Evolutionary conservation across 23 red algal species (phyloP), one percentile per base, ranked within the genome.

Genomic region (Cyanidioschyzon merolae): DNA sequence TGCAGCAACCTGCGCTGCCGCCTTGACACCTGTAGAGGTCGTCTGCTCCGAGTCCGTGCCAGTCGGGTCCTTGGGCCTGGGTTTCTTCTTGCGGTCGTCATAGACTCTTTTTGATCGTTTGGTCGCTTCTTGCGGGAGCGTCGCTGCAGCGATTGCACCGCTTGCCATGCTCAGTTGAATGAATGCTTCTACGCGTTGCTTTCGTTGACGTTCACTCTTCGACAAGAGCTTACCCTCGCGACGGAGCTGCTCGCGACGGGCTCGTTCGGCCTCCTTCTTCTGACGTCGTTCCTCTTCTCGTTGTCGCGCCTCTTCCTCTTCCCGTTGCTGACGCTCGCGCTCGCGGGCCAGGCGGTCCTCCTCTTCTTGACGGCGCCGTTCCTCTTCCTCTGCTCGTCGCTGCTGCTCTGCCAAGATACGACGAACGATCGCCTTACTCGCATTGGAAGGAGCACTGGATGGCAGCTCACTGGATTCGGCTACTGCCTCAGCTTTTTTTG

Each of bases 201-300:
- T 51, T 29, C 85, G 82, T 39, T 91, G 87, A 41, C 67, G 85
- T 80, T 98, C 88, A 1, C 80, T 77, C 76, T 89, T 88, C 25
- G 79, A 77, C 36, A 98, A 76, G 40, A 91, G 79, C 59, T 88
- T 92, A 32, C 94, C 94, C 57, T 98, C 88, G 29, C 87, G 77
- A 32, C 83, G 75, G 34, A 91, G 79, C 57, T 87, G 74, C 59
- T 88, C 88, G 38, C 68, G 63, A 58, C 84, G 81, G 25, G 85
- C 85, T 31, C 88, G 87, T 41, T 91, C 85, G 1, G 85, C 83
- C 37, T 90, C 94, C 40, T 90, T 98, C 45, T 83, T 84, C 76
- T 63, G 79, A 50, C 59, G 40, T 2, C 76, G 40, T 7, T 15
- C 50, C 50, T 77, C 76, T 35, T 68, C 83, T 16, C 50, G 40